These are phyloP conservation scores for Cladosporium velox DNA, from an alignment of 2,329 filamentous ascomycete genomes.

Conservation along the genomic window DNA sequence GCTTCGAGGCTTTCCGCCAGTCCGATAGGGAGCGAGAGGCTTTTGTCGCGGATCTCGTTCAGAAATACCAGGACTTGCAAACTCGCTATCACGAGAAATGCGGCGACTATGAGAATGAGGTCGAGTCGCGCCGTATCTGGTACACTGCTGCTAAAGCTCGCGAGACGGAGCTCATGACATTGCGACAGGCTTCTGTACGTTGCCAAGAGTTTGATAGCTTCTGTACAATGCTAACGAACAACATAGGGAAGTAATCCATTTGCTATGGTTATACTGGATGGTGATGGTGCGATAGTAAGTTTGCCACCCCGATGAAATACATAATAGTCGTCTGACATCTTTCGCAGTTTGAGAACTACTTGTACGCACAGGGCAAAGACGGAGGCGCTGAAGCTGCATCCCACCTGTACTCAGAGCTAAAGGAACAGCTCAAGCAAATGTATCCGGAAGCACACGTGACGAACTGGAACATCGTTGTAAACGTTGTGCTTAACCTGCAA, in stretches of 20 bases:
- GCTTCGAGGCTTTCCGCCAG: conserved; percentile 37
- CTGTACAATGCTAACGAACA: neutral
- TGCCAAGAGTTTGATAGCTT: neutral
- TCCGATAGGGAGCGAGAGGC: conserved; percentile 37
- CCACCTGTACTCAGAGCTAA: conserved; percentile 45
- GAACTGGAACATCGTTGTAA: conserved; percentile 49
- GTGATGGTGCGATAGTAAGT: conserved; percentile 51
- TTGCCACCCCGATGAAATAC: conserved; percentile 8
- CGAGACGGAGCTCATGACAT: conserved; percentile 27
- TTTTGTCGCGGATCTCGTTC: conserved; percentile 36
- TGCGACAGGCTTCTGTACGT: conserved; percentile 31
- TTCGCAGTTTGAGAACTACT: conserved; percentile 47
- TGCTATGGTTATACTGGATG: conserved; percentile 50
- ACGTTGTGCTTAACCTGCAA: conserved; percentile 51
- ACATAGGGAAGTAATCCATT: conserved; percentile 43
- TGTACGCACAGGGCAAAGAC: conserved; percentile 44
- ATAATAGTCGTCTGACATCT: neutral
- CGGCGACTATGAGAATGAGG: conserved; percentile 41
- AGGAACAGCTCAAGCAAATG: conserved; percentile 43
- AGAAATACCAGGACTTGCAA: conserved; percentile 38
- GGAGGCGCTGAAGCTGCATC: conserved; percentile 52
- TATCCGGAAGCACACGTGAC: conserved; percentile 43
- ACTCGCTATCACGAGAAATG: conserved; percentile 36
- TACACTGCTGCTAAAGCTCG: conserved; percentile 32
- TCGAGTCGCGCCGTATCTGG: conserved; percentile 39